Evolutionary conservation across 2,329 filamentous ascomycete genomes (phyloP).

Genomic region (Phyllachora maydis): DNA sequence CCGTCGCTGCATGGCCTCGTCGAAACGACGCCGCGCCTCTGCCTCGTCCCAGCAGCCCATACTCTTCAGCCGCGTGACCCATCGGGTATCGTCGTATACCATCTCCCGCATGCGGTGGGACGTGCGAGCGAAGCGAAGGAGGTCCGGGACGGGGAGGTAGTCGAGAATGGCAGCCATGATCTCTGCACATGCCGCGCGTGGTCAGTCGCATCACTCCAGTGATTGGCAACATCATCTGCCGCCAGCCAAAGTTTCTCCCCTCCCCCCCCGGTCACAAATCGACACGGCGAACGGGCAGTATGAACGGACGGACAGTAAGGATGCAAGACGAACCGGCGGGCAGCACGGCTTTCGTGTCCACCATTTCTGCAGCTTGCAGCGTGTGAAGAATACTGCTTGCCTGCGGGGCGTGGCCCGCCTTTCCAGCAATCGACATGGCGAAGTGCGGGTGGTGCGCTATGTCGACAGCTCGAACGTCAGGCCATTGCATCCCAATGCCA

Average conservation of each 20-base stretch:
- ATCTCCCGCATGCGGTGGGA: slow-evolving; percentile 85
- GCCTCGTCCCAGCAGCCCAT: slow-evolving; percentile 88
- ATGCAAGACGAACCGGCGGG: too few species aligned
- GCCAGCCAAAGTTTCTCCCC: too few species aligned
- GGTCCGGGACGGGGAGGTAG: slow-evolving; percentile 67
- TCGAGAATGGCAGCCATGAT: slow-evolving; percentile 77
- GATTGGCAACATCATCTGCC: neutral
- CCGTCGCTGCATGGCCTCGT: slow-evolving; percentile 43
- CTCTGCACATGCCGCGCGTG: too few species aligned
- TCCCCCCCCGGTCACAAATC: too few species aligned
- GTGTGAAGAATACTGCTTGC: slow-evolving; percentile 47
- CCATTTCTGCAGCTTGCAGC: slow-evolving; percentile 61
- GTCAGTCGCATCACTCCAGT: neutral
- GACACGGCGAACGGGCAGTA: too few species aligned
- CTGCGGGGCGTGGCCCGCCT: slow-evolving; percentile 15
- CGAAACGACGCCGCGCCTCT: slow-evolving; percentile 64
- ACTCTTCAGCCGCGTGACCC: slow-evolving; percentile 66
- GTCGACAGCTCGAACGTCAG: too few species aligned
- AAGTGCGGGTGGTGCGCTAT: too few species aligned
- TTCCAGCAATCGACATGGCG: too few species aligned
- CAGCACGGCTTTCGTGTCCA: slow-evolving; percentile 56
- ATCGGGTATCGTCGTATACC: slow-evolving; percentile 95
- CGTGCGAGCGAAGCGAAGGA: slow-evolving; percentile 66
- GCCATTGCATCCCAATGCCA: too few species aligned
- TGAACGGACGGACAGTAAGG: too few species aligned